phyloP scores from a whole-genome alignment of 345 rosid species.

The Carallia brachiata region DNA sequence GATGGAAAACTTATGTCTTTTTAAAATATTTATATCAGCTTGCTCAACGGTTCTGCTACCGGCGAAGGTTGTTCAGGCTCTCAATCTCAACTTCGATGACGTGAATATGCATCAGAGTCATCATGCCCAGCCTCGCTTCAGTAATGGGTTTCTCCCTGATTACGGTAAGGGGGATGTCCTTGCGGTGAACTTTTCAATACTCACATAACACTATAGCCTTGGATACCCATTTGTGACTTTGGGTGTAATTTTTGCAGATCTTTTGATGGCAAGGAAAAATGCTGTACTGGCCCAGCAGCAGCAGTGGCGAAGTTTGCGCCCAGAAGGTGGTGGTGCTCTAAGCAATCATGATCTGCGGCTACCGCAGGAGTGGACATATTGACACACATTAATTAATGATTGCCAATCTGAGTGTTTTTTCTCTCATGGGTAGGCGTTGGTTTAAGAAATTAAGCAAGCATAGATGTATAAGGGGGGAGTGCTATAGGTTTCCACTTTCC shows the following conservation, averaged over 20 bases:
- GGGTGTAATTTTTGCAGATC: slow-evolving; percentile 22
- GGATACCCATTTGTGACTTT: neutral
- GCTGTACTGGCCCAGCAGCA: slow-evolving; percentile 27
- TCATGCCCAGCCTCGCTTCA: slow-evolving; percentile 26
- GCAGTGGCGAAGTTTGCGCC: slow-evolving; percentile 27
- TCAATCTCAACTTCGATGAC: slow-evolving; percentile 18
- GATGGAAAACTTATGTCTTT: no score
- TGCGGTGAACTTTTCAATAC: no score
- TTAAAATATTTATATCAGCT: neutral
- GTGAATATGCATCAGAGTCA: neutral
- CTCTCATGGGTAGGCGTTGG: neutral
- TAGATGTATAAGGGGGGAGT: neutral
- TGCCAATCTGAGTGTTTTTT: neutral
- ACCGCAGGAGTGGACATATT: slow-evolving; percentile 72
- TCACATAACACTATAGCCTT: no score
- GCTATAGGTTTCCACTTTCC: no score
- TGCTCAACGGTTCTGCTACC: slow-evolving; percentile 16
- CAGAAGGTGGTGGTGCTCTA: slow-evolving; percentile 14
- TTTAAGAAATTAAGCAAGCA: neutral
- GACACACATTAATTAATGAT: slow-evolving; percentile 10
- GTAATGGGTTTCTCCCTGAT: slow-evolving; percentile 24
- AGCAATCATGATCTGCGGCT: slow-evolving; percentile 39
- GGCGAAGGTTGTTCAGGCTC: slow-evolving; percentile 24
- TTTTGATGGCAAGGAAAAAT: slow-evolving; percentile 40
- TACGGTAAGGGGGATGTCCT: slow-evolving; percentile 23